phyloP scores from a whole-genome alignment of 306 rosid species.

The Cicer judaicum region DNA sequence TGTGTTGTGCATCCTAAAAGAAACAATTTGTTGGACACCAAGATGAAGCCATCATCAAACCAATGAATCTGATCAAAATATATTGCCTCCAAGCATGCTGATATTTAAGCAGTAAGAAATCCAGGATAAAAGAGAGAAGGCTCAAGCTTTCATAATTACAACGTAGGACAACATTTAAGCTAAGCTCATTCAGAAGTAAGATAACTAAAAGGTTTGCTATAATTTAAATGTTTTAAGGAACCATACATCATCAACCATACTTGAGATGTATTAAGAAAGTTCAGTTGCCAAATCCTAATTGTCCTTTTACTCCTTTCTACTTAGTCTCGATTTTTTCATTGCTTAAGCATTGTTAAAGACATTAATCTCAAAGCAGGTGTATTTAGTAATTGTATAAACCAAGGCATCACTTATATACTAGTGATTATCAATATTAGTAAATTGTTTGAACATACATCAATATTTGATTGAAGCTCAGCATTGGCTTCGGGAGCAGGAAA shows the following conservation, averaged over 20 bases:
- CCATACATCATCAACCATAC: slow-evolving; percentile 6
- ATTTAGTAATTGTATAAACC: slow-evolving; percentile 25
- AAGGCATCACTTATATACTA: not conserved
- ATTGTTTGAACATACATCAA: slow-evolving; percentile 67
- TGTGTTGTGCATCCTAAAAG: not conserved
- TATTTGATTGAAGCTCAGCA: slow-evolving; percentile 85
- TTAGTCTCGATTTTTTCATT: slow-evolving; percentile 20
- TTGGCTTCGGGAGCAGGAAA: slow-evolving; percentile 91
- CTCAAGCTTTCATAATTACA: not conserved
- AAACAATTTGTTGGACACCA: slow-evolving; percentile 27
- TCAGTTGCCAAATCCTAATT: slow-evolving; percentile 25
- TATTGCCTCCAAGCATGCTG: slow-evolving; percentile 30
- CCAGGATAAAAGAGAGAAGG: not conserved
- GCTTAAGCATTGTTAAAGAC: slow-evolving; percentile 27
- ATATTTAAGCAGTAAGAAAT: not conserved
- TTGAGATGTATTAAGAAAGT: slow-evolving; percentile 11
- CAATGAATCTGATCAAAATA: slow-evolving; percentile 15
- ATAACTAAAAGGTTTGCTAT: slow-evolving; percentile 10
- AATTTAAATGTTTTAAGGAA: slow-evolving; percentile 18
- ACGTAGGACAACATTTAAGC: slow-evolving; percentile 10
- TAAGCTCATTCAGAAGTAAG: slow-evolving; percentile 31
- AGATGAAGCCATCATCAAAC: slow-evolving; percentile 13
- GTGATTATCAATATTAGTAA: slow-evolving; percentile 31
- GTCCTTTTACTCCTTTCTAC: slow-evolving; percentile 13
- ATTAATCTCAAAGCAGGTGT: slow-evolving; percentile 34